A percentile compares a stretch with the other conserved stretches of the same genome.
These are phyloP conservation scores for Suhomyces wounanorum DNA, from an alignment of 1,139 yeast genomes.

Conservation along the genomic window DNA sequence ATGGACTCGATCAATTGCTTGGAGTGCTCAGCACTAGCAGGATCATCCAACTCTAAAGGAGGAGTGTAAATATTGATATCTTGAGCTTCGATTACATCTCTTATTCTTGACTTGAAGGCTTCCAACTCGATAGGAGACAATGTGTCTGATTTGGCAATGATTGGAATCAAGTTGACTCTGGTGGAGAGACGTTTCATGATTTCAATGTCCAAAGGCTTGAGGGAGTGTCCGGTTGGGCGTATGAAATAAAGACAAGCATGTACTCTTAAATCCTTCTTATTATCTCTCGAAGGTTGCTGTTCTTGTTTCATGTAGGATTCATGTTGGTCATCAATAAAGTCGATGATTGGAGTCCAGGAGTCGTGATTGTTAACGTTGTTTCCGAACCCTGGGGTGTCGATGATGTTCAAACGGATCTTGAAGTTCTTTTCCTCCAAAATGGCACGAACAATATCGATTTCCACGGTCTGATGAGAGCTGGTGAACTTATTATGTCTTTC, in stretches of 20 bases:
- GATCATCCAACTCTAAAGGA: conserved; percentile 72
- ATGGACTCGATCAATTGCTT: conserved; percentile 82
- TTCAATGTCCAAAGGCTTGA: conserved; percentile 93
- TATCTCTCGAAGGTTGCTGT: conserved; percentile 81
- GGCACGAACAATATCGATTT: conserved; percentile 87
- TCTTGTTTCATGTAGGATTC: conserved; percentile 94
- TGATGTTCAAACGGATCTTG: conserved; percentile 77
- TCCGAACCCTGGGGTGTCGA: conserved; percentile 98
- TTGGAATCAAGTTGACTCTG: conserved; percentile 91
- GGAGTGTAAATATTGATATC: conserved; percentile 90
- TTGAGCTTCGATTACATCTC: conserved; percentile 91
- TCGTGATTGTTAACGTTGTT: conserved; percentile 92
- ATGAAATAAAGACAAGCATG: conserved; percentile 95
- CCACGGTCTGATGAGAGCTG: conserved; percentile 77
- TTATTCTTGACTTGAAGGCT: conserved; percentile 79
- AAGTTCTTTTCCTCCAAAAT: conserved; percentile 91
- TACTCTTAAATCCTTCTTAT: conserved; percentile 81
- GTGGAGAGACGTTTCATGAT: conserved; percentile 86
- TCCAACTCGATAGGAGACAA: conserved; percentile 80
- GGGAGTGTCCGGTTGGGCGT: conserved; percentile 93
- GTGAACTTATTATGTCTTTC: conserved; percentile 69
- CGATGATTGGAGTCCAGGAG: conserved; percentile 92
- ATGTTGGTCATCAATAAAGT: conserved; percentile 95
- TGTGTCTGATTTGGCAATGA: conserved; percentile 94
- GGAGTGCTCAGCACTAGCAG: conserved; percentile 77